Percentiles rank a stretch among this genome's conserved stretches.
phyloP scores from a whole-genome alignment of 306 rosid species.

The Oemleria cerasiformis region DNA sequence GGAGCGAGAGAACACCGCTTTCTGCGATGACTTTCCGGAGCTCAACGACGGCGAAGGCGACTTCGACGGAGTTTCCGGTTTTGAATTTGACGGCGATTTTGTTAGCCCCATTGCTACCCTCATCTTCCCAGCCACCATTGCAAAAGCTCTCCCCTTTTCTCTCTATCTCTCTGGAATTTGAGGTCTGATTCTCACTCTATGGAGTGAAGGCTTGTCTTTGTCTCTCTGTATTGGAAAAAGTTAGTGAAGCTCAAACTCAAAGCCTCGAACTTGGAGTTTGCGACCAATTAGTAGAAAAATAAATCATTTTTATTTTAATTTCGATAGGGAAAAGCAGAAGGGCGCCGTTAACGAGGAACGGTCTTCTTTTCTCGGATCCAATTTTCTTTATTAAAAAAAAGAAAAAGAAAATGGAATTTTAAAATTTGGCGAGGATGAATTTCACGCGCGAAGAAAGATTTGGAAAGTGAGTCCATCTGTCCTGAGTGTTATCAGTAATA shows the following conservation, averaged over 20 bases:
- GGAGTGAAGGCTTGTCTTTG: slow-evolving; percentile 39
- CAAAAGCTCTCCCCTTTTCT: neutral
- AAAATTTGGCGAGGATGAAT: neutral
- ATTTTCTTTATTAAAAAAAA: slow-evolving; percentile 1
- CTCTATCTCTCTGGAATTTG: slow-evolving; percentile 3
- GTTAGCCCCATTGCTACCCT: slow-evolving; percentile 78
- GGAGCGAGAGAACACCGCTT: slow-evolving; percentile 75
- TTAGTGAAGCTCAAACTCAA: slow-evolving; percentile 2
- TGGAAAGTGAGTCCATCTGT: neutral
- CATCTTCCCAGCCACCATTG: slow-evolving; percentile 93
- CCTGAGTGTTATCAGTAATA: too few species aligned
- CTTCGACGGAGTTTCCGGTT: slow-evolving; percentile 49
- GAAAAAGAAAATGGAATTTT: neutral
- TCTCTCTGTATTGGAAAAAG: slow-evolving; percentile 34
- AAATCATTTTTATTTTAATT: neutral
- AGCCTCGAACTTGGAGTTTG: slow-evolving; percentile 14
- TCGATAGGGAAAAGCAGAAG: slow-evolving; percentile 8
- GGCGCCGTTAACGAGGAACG: slow-evolving; percentile 80
- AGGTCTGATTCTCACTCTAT: slow-evolving; percentile 3
- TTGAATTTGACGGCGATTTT: slow-evolving; percentile 56
- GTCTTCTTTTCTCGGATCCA: slow-evolving; percentile 54
- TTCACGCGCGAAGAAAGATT: slow-evolving; percentile 1
- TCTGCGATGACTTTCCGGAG: slow-evolving; percentile 58
- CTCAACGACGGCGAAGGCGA: slow-evolving; percentile 49
- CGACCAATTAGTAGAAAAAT: neutral